These are phyloP conservation scores for Warburgia ugandensis DNA, from an alignment of 164 flowering plant species.

Conservation along the genomic window DNA sequence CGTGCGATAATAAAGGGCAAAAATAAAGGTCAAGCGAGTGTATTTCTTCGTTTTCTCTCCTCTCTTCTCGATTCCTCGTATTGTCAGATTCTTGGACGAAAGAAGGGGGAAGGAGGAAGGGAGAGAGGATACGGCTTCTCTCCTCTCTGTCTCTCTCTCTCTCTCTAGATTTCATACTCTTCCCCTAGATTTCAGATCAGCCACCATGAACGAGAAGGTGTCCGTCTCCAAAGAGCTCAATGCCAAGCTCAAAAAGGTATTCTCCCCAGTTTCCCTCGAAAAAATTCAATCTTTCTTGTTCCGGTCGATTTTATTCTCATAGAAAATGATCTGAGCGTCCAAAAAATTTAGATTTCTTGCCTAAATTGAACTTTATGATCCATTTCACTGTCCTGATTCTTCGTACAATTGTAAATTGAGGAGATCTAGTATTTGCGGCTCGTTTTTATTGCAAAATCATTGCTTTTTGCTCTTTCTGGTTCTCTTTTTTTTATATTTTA, in stretches of 20 bases:
- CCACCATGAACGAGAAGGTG: constrained; percentile 55
- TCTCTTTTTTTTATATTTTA: no score
- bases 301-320: not conserved
- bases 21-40: no score
- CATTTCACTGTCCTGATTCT: no score
- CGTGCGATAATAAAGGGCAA: no score
- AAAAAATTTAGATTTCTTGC: no score
- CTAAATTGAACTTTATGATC: no score
- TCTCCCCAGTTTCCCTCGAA: not conserved
- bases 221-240: constrained; percentile 63
- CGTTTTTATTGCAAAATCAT: no score
- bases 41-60: no score
- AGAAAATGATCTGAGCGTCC: not conserved
- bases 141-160: not conserved
- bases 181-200: not conserved
- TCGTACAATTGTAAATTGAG: no score
- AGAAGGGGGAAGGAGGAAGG: not conserved
- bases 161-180: not conserved
- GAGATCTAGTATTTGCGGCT: no score
- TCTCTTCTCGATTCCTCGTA: no score
- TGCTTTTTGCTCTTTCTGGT: no score
- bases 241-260: constrained; percentile 55
- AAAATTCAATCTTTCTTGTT: not conserved
- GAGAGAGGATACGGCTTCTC: not conserved
- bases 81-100: not conserved